These are phyloP conservation scores for carrot (Daucus carota) DNA, from an alignment of 129 eudicot genomes.

Conservation along the genomic window DNA sequence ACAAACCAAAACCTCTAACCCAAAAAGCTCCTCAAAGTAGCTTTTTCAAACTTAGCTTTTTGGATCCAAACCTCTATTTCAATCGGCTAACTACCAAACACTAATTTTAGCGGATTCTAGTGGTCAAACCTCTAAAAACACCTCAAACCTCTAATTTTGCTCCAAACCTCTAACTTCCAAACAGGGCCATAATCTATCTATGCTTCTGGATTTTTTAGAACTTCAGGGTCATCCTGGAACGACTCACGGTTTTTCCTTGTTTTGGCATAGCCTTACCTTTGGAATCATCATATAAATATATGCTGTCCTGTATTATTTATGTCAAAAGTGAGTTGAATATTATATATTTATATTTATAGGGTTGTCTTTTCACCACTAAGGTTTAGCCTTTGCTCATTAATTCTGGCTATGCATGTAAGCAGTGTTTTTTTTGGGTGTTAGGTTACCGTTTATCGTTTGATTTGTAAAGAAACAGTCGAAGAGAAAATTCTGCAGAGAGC, in stretches of 20 bases:
- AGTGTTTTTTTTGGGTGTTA: conserved; percentile 17
- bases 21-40: too few relatives aligned
- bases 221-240: conserved; percentile 1
- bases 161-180: too few relatives aligned
- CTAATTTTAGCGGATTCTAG: too few relatives aligned
- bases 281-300: neutral
- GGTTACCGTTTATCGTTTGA: conserved; percentile 93
- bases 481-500: conserved; percentile 96
- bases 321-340: neutral
- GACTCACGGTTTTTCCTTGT: neutral
- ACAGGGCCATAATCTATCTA: too few relatives aligned
- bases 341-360: neutral
- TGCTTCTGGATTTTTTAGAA: neutral
- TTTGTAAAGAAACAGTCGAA: conserved; percentile 95
- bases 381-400: too few relatives aligned
- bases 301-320: neutral
- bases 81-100: too few relatives aligned
- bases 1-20: too few relatives aligned
- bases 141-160: too few relatives aligned
- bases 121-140: too few relatives aligned
- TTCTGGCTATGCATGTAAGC: too few relatives aligned
- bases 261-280: neutral
- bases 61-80: too few relatives aligned
- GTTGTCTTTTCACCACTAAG: neutral
- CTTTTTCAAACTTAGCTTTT: too few relatives aligned